Evolutionary conservation across 495 filamentous ascomycete genomes (phyloP).

Genomic region (Penicillium turbatum): DNA sequence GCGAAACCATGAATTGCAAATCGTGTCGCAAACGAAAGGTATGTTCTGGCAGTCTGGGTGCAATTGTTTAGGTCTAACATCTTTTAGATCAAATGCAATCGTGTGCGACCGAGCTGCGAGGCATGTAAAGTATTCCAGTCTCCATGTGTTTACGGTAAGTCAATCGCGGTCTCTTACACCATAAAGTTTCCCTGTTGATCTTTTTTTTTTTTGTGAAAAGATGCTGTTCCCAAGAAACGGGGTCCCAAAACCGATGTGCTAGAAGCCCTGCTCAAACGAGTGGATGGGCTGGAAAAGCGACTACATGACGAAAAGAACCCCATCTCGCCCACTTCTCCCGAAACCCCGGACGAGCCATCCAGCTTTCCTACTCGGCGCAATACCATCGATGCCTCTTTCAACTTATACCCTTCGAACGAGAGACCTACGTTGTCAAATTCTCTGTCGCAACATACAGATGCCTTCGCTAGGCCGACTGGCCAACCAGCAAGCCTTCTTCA

Average conservation of each 20-base stretch:
- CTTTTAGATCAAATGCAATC: constrained; percentile 81
- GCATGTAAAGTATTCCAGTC: constrained; percentile 85
- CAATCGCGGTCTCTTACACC: not conserved
- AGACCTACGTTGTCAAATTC: constrained; percentile 8
- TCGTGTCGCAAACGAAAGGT: constrained; percentile 88
- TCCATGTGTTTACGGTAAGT: constrained; percentile 80
- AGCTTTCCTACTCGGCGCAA: constrained; percentile 17
- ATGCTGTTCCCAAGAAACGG: constrained; percentile 83
- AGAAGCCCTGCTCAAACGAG: constrained; percentile 75
- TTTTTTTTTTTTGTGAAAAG: constrained; percentile 40
- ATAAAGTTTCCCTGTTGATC: constrained; percentile 8
- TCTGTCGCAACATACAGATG: constrained; percentile 13
- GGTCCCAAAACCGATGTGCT: constrained; percentile 86
- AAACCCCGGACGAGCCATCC: constrained; percentile 14
- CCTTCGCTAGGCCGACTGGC: constrained; percentile 8
- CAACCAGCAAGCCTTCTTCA: constrained; percentile 9
- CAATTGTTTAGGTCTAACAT: constrained; percentile 1
- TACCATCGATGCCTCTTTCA: constrained; percentile 22
- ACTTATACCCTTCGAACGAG: constrained; percentile 11
- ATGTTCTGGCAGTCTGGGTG: not conserved
- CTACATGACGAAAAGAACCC: constrained; percentile 63
- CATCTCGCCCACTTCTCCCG: constrained; percentile 43
- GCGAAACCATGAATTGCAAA: constrained; percentile 93
- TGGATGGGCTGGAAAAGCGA: constrained; percentile 76
- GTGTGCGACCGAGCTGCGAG: constrained; percentile 75